A percentile compares a stretch with the other conserved stretches of the same genome.
Evolutionary conservation across 495 filamentous ascomycete species (phyloP).

Genomic region (Geopyxis carbonaria): DNA sequence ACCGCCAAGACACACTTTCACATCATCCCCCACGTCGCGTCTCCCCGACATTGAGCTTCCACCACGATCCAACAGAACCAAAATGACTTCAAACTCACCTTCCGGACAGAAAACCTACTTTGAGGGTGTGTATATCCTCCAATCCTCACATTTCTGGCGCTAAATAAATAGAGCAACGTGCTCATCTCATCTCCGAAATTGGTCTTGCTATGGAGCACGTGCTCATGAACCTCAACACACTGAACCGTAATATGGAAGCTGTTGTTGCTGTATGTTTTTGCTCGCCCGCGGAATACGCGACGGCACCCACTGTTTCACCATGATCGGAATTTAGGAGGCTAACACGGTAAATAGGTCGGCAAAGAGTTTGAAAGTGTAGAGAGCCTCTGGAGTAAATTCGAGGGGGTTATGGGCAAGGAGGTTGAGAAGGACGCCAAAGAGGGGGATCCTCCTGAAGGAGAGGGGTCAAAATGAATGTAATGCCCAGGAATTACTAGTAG

Average conservation of each 20-base stretch:
- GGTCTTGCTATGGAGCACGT: conserved; percentile 54
- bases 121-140: too few relatives aligned
- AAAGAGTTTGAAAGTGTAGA: conserved; percentile 96
- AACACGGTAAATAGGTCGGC: conserved; percentile 45
- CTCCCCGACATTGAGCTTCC: too few relatives aligned
- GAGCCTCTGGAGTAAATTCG: conserved; percentile 90
- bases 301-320: not conserved
- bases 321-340: not conserved
- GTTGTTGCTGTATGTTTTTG: conserved; percentile 60
- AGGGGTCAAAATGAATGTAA: too few relatives aligned
- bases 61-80: too few relatives aligned
- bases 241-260: conserved; percentile 82
- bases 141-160: too few relatives aligned
- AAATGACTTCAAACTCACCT: too few relatives aligned
- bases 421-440: conserved; percentile 32
- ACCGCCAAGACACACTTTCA: too few relatives aligned
- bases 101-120: too few relatives aligned
- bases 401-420: conserved; percentile 78
- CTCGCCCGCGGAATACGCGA: not conserved
- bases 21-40: too few relatives aligned
- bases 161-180: too few relatives aligned
- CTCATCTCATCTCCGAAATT: conserved; percentile 20
- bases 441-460: too few relatives aligned
- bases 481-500: too few relatives aligned
- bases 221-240: conserved; percentile 85